These are phyloP conservation scores for Diplodia sapinea DNA, from an alignment of 2,329 filamentous ascomycete genomes.

Conservation along the genomic window DNA sequence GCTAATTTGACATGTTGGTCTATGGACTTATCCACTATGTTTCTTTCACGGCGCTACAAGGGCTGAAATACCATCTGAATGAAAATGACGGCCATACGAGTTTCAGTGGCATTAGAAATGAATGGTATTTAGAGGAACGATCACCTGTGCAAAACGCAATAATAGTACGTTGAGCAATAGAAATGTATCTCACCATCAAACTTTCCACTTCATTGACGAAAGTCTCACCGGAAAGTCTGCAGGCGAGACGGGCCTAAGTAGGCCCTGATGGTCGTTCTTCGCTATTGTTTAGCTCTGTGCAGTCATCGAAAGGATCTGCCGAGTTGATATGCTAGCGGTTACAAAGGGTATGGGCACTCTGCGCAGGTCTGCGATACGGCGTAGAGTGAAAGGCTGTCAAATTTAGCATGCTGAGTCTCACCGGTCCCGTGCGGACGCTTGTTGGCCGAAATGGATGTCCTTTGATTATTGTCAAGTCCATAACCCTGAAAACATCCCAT, in stretches of 20 bases:
- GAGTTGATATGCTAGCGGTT: slow-evolving; percentile 86
- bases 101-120: not conserved
- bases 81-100: not conserved
- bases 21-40: too few relatives aligned
- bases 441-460: slow-evolving; percentile 27
- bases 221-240: slow-evolving; percentile 75
- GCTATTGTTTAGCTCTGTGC: slow-evolving; percentile 91
- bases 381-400: not conserved
- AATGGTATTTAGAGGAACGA: not conserved
- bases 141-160: too few relatives aligned
- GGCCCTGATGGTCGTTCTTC: slow-evolving; percentile 72
- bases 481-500: slow-evolving; percentile 42
- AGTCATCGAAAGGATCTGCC: slow-evolving; percentile 74
- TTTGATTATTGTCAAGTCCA: slow-evolving; percentile 41
- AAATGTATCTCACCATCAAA: slow-evolving; percentile 86
- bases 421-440: not conserved
- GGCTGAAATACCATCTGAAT: not conserved
- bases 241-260: slow-evolving; percentile 65
- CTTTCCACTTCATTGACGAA: slow-evolving; percentile 68
- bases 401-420: slow-evolving; percentile 17
- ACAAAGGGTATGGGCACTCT: not conserved
- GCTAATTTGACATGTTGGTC: not conserved
- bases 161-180: not conserved
- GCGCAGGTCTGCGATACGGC: not conserved
- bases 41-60: not conserved